A percentile compares a stretch with the other conserved stretches of the same genome.
phyloP scores from a whole-genome alignment of 106 monocot genomes.

The Allium fistulosum region DNA sequence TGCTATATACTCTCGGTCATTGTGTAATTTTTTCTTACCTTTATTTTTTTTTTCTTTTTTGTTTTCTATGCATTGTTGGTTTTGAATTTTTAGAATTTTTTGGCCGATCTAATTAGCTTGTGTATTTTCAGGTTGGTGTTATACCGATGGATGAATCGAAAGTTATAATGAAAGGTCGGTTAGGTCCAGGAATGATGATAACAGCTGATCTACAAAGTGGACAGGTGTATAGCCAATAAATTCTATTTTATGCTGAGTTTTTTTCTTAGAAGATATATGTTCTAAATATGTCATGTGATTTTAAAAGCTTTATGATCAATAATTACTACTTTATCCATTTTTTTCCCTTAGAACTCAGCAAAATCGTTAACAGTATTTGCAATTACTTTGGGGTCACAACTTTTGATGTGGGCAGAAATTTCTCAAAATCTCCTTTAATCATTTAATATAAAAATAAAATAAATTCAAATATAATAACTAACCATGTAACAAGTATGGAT shows the following conservation, averaged over 20 bases:
- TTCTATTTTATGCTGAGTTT: background rate
- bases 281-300: background rate
- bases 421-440: too few relatives aligned
- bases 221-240: conserved; percentile 41
- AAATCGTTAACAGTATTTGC: too few relatives aligned
- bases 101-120: too few relatives aligned
- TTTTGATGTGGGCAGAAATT: too few relatives aligned
- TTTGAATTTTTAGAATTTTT: background rate
- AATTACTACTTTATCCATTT: background rate
- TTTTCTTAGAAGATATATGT: background rate
- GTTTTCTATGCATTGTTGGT: background rate
- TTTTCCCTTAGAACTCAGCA: too few relatives aligned
- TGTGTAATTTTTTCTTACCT: background rate
- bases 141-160: conserved; percentile 96
- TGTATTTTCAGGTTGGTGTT: conserved; percentile 76
- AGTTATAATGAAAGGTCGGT: conserved; percentile 88
- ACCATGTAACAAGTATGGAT: too few relatives aligned
- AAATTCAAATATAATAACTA: too few relatives aligned
- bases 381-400: too few relatives aligned
- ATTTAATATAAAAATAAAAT: too few relatives aligned
- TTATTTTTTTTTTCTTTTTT: background rate
- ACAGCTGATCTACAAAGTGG: conserved; percentile 81
- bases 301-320: background rate
- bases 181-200: conserved; percentile 99
- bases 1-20: background rate